phyloP scores from a whole-genome alignment of 2,329 filamentous ascomycete species.

The Penicillium sp. region DNA sequence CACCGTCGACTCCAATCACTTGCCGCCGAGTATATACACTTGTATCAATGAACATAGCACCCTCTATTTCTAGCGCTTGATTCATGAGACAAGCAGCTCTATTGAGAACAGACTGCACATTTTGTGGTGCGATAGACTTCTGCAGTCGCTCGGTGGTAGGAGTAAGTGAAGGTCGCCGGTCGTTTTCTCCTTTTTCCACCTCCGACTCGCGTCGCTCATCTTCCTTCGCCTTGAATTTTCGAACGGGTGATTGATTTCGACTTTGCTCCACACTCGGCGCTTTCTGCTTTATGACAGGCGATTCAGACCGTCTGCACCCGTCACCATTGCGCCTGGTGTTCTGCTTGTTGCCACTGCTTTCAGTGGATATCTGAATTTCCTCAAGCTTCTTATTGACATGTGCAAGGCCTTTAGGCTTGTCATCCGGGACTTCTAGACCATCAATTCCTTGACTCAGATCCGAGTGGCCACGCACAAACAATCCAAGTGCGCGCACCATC shows the following conservation, averaged over 20 bases:
- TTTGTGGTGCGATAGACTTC: constrained; percentile 15
- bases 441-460: constrained; percentile 19
- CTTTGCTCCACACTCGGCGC: not conserved
- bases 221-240: constrained; percentile 8
- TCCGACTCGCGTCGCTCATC: not conserved
- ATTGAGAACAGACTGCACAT: constrained; percentile 18
- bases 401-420: not conserved
- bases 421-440: not conserved
- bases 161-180: constrained; percentile 12
- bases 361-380: constrained; percentile 5
- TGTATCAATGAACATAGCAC: constrained; percentile 21
- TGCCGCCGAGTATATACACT: constrained; percentile 18
- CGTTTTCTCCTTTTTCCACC: constrained; percentile 2
- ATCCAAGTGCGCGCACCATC: constrained; percentile 21
- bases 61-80: constrained; percentile 21
- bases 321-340: too few relatives aligned
- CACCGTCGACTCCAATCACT: constrained; percentile 7
- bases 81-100: constrained; percentile 17
- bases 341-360: not conserved
- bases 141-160: constrained; percentile 18
- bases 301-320: not conserved
- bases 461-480: constrained; percentile 24
- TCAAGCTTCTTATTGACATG: constrained; percentile 12
- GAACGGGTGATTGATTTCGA: constrained; percentile 14
- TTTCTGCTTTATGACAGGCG: not conserved